Evolutionary conservation across 805 yeast species (phyloP).

Genomic region (Lipomyces oligophaga): DNA sequence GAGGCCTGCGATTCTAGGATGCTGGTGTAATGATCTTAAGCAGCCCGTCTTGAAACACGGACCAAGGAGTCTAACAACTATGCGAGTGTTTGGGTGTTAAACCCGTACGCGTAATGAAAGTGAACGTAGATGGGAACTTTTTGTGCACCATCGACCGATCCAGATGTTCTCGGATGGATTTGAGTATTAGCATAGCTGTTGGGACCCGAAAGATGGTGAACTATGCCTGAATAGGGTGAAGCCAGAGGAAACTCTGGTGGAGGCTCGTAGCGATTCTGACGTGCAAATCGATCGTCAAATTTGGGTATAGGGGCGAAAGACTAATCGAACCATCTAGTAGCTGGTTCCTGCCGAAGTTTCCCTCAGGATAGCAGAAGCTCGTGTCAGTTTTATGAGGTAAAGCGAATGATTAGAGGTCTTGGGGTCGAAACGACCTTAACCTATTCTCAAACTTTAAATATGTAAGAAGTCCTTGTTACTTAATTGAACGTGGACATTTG

Average conservation of each 20-base stretch:
- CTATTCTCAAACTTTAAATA: conserved; percentile 45
- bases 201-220: conserved; percentile 48
- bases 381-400: conserved; percentile 44
- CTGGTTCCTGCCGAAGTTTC: conserved; percentile 47
- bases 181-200: conserved; percentile 46
- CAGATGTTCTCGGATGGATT: conserved; percentile 43
- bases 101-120: conserved; percentile 44
- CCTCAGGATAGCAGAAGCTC: conserved; percentile 45
- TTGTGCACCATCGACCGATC: conserved; percentile 43
- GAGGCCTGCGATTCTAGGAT: conserved; percentile 43
- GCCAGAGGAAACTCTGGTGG: conserved; percentile 48
- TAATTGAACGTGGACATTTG: conserved; percentile 43
- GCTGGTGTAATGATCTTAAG: conserved; percentile 40
- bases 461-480: conserved; percentile 44
- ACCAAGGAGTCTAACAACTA: conserved; percentile 45
- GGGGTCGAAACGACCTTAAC: conserved; percentile 37
- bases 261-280: conserved; percentile 47
- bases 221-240: conserved; percentile 47
- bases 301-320: conserved; percentile 46
- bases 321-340: conserved; percentile 46
- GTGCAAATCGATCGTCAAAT: conserved; percentile 47
- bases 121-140: conserved; percentile 41
- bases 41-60: conserved; percentile 44
- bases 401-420: conserved; percentile 44
- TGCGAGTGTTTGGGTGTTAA: conserved; percentile 44